Evolutionary conservation across 306 rosid genomes (phyloP).

Genomic region (Gastrolobium villosum): DNA sequence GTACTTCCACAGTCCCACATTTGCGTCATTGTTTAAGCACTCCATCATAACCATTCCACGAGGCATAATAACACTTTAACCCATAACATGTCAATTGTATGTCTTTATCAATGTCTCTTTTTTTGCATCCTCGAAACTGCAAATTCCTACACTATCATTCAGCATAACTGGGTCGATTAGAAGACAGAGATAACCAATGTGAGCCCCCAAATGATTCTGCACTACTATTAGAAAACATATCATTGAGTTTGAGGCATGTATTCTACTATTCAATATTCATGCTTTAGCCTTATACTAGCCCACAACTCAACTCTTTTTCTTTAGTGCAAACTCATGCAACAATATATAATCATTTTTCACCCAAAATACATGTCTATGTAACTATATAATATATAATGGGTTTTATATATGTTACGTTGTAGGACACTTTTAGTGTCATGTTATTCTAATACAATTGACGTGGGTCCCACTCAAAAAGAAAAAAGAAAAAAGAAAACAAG

Average conservation of each 20-base stretch:
- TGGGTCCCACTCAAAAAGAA: too few species aligned
- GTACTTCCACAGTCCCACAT: slow-evolving; percentile 28
- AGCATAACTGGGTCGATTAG: background rate
- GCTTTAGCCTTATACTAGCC: slow-evolving; percentile 31
- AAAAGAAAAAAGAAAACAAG: too few species aligned
- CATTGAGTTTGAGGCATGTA: slow-evolving; percentile 38
- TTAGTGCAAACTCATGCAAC: slow-evolving; percentile 38
- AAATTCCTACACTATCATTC: slow-evolving; percentile 28
- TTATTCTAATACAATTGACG: too few species aligned
- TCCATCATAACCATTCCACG: slow-evolving; percentile 43
- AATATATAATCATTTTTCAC: slow-evolving; percentile 14
- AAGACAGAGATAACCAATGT: slow-evolving; percentile 13
- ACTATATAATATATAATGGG: background rate
- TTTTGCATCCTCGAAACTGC: slow-evolving; percentile 28
- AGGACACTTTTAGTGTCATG: too few species aligned
- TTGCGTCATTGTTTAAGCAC: slow-evolving; percentile 31
- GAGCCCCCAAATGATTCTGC: slow-evolving; percentile 31
- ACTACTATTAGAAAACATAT: slow-evolving; percentile 23
- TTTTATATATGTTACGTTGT: too few species aligned
- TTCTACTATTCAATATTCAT: slow-evolving; percentile 26
- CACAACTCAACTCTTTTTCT: slow-evolving; percentile 1
- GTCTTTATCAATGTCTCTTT: slow-evolving; percentile 16
- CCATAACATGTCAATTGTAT: slow-evolving; percentile 42
- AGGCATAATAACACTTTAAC: slow-evolving; percentile 38
- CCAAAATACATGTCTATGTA: slow-evolving; percentile 21